Percentiles rank a stretch among this genome's conserved stretches.
phyloP scores from a whole-genome alignment of 257 asterid genomes.

The Anisodus tanguticus region DNA sequence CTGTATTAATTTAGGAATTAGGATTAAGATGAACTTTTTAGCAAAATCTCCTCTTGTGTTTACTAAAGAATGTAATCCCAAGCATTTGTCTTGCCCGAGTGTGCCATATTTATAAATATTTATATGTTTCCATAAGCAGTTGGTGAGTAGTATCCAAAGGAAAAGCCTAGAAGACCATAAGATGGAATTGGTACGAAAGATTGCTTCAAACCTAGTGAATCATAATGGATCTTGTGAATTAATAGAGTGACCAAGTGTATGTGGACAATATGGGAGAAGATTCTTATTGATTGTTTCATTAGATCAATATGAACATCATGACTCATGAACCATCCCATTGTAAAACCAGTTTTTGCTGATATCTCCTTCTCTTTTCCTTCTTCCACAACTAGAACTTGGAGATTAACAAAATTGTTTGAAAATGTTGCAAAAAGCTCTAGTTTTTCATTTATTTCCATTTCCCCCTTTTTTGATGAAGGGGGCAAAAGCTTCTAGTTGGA shows the following conservation, averaged over 20 bases:
- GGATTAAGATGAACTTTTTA: not conserved
- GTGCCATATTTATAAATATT: not conserved
- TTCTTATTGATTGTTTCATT: constrained; percentile 7
- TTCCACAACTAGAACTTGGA: not conserved
- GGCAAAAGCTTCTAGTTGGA: constrained; percentile 23
- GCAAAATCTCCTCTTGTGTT: not conserved
- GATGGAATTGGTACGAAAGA: not conserved
- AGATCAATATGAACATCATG: not conserved
- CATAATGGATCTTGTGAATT: not conserved
- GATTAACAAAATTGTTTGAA: constrained; percentile 11
- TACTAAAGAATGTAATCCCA: constrained; percentile 4
- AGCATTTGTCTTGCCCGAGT: too few species aligned
- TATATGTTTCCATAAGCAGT: not conserved
- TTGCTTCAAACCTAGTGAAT: not conserved
- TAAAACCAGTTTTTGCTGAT: not conserved
- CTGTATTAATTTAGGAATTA: not conserved
- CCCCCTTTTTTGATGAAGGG: not conserved
- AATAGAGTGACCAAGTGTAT: constrained; percentile 7
- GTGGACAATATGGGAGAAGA: constrained; percentile 11
- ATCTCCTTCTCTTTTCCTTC: not conserved
- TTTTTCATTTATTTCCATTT: not conserved
- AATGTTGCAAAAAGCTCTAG: not conserved
- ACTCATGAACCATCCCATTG: not conserved
- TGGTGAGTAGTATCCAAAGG: not conserved
- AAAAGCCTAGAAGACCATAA: constrained; percentile 18